These are phyloP conservation scores for Viola odorata DNA, from an alignment of 345 rosid genomes.

Conservation along the genomic window DNA sequence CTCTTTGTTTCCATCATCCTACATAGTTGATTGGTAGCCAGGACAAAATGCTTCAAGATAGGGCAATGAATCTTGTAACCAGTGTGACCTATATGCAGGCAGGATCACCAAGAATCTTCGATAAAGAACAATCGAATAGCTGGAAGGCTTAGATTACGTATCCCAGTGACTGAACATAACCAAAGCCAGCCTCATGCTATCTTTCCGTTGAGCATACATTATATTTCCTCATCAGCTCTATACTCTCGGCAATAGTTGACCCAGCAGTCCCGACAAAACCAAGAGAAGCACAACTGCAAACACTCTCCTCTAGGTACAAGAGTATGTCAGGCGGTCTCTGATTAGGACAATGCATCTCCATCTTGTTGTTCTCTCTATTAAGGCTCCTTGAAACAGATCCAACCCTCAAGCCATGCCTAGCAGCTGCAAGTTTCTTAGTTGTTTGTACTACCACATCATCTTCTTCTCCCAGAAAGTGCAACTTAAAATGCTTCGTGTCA, in stretches of 20 bases:
- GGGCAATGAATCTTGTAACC: too few species aligned
- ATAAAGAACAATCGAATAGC: too few species aligned
- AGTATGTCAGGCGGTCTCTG: conserved; percentile 44
- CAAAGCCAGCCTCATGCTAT: conserved; percentile 4
- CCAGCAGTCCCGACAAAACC: conserved; percentile 92
- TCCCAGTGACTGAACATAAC: not conserved
- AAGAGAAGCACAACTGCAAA: conserved; percentile 93
- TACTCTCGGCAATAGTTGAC: conserved; percentile 79
- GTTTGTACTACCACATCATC: conserved; percentile 50
- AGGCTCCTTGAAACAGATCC: conserved; percentile 33
- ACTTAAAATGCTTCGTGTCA: conserved; percentile 45
- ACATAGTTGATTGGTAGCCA: too few species aligned
- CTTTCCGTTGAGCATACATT: conserved; percentile 34
- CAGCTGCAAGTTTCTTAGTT: conserved; percentile 36
- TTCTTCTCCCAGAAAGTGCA: conserved; percentile 50
- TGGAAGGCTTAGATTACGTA: too few species aligned
- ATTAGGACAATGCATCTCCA: conserved; percentile 41
- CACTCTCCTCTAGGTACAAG: conserved; percentile 67
- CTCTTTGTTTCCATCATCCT: too few species aligned
- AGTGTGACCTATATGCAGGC: too few species aligned
- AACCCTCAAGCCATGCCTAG: conserved; percentile 44
- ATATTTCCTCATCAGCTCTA: conserved; percentile 67
- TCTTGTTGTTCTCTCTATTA: conserved; percentile 20
- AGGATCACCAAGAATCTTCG: too few species aligned
- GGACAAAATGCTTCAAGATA: too few species aligned